Base-by-base conservation (phyloP, 768 basidiomycete genomes). In the Xanthoconium purpureum region DNA sequence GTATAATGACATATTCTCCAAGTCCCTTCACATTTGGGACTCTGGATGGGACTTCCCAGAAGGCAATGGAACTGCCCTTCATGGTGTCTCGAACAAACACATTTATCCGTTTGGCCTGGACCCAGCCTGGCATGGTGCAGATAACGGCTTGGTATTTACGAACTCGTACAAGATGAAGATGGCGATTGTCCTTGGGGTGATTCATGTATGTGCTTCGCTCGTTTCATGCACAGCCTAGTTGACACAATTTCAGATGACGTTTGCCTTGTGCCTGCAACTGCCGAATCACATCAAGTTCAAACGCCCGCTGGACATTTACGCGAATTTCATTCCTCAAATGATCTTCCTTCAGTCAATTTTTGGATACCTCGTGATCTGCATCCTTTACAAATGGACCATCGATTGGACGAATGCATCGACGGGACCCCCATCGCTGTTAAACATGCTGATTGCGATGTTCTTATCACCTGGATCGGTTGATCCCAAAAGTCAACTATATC, bases 101-200 rank as follows among this genome's bases (percentile, higher is more conserved):
- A 78, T 82, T n/a, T 98, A 99, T 76, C 85, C 89, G 3, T 94
- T 99, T 62, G 97, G 97, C 62, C 70, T 99, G 59, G 97, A 99
- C 71, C 94, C 94, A 50, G 86, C 77, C 47, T 99, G 97, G 97
- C 94, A 97, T 68, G 92, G 87, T 18, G 82, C 95, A 6, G 91
- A 92, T 61, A 99, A 99, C 67, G 79, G 78, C 2, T 80, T 99
- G 56, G 86, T 97, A 42, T 99, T 98, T 74, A 89, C 89, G 50
- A 99, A 99, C 74, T 98, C 95, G 38, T 96, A 96, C 79, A 99
- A 98, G 85, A 99, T 99, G 97, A 98, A 99, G 78, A 94, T 98
- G 93, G 91, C 93, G 20, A 87, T 99, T 67, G 84, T 98, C 36
- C 74, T 99, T 51, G 97, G 97, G 71, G 95, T 99, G 61, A 89